Evolutionary conservation across 176 grass and related monocot genomes (phyloP), one percentile per base, ranked within the genome.

Genomic region (Urochloa ruziziensis): DNA sequence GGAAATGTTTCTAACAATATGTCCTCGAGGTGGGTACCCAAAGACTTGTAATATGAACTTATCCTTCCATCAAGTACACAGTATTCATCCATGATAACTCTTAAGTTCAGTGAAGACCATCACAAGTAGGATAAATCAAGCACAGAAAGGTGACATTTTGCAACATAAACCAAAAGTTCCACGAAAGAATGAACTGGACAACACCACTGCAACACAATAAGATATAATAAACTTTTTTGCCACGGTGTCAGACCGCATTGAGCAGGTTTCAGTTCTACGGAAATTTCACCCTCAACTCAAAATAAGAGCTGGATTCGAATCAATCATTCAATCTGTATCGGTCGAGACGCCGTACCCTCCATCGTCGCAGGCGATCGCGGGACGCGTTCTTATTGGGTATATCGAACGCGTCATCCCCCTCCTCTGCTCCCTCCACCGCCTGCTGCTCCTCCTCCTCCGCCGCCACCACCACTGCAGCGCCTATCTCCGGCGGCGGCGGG

Each of bases 311-410:
- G 67, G 46, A 70, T 70, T 27, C 16, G 10, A 70, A 44, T n/a
- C n/a, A n/a, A n/a, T n/a, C n/a, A n/a, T n/a, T 24, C 11, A 16
- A 44, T 12, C 66, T 69, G 66, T 16, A 16, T 39, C 25, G 6
- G n/a, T 70, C 12, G 67, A 70, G 39, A 44, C 67, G 67, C 13
- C 81, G 21, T 91, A 94, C 92, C 89, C 89, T 89, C 92, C 92
- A 94, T 40, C 87, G 84, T 23, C 82, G 86, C 69, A 94, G 39
- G 34, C 84, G 78, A 65, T 85, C 89, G 62, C 82, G 81, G 23
- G 92, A 67, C 7, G 89, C 84, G 73, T 94, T 94, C 87, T 94
- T 94, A 47, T 86, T 82, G 3, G 89, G 89, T 57, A 94, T 94
- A 23, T 89, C 92, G 87, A 94, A 94, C 59, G 81, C 84, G 77